Evolutionary conservation across 2,329 filamentous ascomycete species (phyloP).

Genomic region (Hyphodiscus sp.): DNA sequence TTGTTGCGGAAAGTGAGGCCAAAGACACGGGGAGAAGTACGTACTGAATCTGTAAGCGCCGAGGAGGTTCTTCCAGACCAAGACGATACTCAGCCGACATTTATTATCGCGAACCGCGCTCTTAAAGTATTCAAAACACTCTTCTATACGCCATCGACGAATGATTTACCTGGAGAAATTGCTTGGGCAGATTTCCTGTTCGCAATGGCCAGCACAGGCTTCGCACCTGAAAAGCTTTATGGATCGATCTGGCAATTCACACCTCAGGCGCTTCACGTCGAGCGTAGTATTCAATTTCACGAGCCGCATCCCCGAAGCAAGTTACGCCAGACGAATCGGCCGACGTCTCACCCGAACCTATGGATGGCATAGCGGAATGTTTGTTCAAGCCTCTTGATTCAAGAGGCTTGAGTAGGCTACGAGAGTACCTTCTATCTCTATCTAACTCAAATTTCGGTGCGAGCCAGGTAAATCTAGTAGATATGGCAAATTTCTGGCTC

Average conservation of each 20-base stretch:
- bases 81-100: slow-evolving; percentile 22
- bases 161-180: slow-evolving; percentile 40
- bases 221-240: slow-evolving; percentile 49
- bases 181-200: slow-evolving; percentile 47
- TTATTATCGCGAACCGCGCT: slow-evolving; percentile 32
- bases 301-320: slow-evolving; percentile 47
- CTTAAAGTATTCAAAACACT: slow-evolving; percentile 38
- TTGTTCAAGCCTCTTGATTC: slow-evolving; percentile 26
- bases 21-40: slow-evolving; percentile 19
- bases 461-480: too few species aligned
- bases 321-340: slow-evolving; percentile 43
- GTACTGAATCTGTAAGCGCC: neutral
- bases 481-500: too few species aligned
- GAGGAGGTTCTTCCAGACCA: neutral
- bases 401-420: too few species aligned
- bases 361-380: slow-evolving; percentile 43
- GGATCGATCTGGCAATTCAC: slow-evolving; percentile 56
- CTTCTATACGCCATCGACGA: slow-evolving; percentile 32
- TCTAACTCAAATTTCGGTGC: too few species aligned
- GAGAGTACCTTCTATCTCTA: too few species aligned
- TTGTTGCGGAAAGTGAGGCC: slow-evolving; percentile 21
- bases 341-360: slow-evolving; percentile 43
- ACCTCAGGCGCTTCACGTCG: slow-evolving; percentile 32
- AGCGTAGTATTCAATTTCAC: slow-evolving; percentile 38
- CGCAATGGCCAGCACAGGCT: slow-evolving; percentile 44